These are phyloP conservation scores for Phoma sp. DNA, from an alignment of 2,329 filamentous ascomycete species.

Conservation along the genomic window DNA sequence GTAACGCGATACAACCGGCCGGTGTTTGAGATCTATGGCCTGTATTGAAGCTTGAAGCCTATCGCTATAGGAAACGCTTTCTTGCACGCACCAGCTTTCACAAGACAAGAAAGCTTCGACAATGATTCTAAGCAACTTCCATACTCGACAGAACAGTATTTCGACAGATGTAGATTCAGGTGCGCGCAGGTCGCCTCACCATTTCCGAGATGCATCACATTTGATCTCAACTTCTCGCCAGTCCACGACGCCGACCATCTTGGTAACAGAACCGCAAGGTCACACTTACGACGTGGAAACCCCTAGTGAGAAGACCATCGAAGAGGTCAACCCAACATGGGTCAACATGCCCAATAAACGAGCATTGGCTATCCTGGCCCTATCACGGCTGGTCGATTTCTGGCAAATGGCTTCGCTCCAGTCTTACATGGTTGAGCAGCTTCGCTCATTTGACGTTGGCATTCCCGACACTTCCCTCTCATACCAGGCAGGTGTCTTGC, in stretches of 20 bases:
- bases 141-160: constrained; percentile 3
- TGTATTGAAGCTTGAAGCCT: constrained; percentile 39
- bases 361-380: constrained; percentile 46
- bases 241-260: constrained; percentile 6
- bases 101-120: not conserved
- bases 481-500: constrained; percentile 50
- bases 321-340: constrained; percentile 43
- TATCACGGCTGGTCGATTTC: constrained; percentile 53
- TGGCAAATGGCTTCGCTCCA: constrained; percentile 53
- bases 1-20: constrained; percentile 15
- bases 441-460: constrained; percentile 49
- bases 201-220: constrained; percentile 8
- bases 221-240: constrained; percentile 1
- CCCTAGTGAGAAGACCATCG: not conserved
- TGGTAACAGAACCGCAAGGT: constrained; percentile 1
- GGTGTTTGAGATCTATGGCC: constrained; percentile 39
- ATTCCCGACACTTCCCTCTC: constrained; percentile 56
- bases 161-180: constrained; percentile 2
- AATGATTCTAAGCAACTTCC: constrained; percentile 10
- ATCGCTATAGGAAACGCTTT: not conserved
- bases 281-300: constrained; percentile 4
- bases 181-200: constrained; percentile 17
- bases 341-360: constrained; percentile 49
- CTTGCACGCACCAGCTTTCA: not conserved
- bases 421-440: constrained; percentile 53